phyloP scores from a whole-genome alignment of 306 rosid species.

The Spatholobus suberectus region DNA sequence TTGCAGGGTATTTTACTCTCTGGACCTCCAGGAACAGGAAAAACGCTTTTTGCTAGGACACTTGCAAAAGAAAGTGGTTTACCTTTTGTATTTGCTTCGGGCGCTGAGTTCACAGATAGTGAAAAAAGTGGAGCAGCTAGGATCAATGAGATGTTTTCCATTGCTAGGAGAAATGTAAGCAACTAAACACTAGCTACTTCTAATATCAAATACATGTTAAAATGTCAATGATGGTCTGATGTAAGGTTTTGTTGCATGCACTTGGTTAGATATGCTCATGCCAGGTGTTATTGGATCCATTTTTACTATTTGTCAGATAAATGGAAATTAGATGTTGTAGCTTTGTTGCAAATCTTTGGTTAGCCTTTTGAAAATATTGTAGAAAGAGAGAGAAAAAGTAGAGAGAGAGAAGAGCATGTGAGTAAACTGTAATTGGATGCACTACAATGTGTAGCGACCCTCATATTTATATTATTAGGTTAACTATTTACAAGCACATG shows the following conservation, averaged over 20 bases:
- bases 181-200: conserved; percentile 40
- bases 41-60: conserved; percentile 96
- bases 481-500: too few relatives aligned
- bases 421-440: too few relatives aligned
- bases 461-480: too few relatives aligned
- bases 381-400: too few relatives aligned
- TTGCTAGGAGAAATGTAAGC: conserved; percentile 90
- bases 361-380: conserved; percentile 31
- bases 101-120: conserved; percentile 98
- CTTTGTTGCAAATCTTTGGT: conserved; percentile 8
- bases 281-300: conserved; percentile 5
- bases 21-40: conserved; percentile 99
- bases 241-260: conserved; percentile 16
- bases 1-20: conserved; percentile 97
- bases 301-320: conserved; percentile 31
- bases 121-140: conserved; percentile 95
- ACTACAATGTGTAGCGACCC: too few relatives aligned
- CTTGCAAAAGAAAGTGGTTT: conserved; percentile 90
- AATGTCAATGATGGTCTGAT: conserved; percentile 6
- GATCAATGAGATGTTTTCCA: conserved; percentile 89
- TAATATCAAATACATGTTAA: conserved; percentile 35
- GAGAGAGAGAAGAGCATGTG: too few relatives aligned
- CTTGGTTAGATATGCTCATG: conserved; percentile 22
- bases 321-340: conserved; percentile 28
- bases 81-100: conserved; percentile 97